Evolutionary conservation across 73 alveolate species (phyloP), one percentile per base, ranked within the genome.

Genomic region (Tetrahymena thermophila): DNA sequence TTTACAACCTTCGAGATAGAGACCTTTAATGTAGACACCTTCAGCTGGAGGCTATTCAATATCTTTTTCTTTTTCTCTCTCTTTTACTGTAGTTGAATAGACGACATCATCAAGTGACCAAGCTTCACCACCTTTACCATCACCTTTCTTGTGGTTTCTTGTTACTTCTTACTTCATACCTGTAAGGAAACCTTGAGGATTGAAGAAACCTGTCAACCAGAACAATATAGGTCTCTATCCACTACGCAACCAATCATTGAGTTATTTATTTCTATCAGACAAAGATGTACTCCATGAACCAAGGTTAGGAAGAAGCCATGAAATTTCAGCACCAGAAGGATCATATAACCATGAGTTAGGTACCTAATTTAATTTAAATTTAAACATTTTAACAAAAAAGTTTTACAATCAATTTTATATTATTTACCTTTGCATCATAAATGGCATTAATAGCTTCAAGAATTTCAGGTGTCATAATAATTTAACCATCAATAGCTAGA

Each of bases 401-500:
- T 50, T 14, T 19, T 19, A 50, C 5, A 14, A 50, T 21, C 4
- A 50, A 50, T n/a, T n/a, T n/a, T n/a, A 50, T 50, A 28, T 71
- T 23, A 13, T 25, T 71, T 56, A 97, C 99, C 95, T 98, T 97
- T 97, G 98, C 98, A 96, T 98, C 99, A 96, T 94, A 98, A 71
- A 98, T 98, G 34, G 99, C 96, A 96, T 98, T 98, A 43, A 98
- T 97, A 94, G 99, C 98, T 38, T 97, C 98, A 94, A 98, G 99
- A 94, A 99, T 98, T 96, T 99, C 99, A 56, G 99, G 99, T 9
- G 99, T 99, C 99, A 99, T 99, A 96, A 99, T 99, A 85, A 99
- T 99, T 44, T 99, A 94, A 94, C 99, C 99, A 96, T 99, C 99
- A 83, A 99, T 99, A 83, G 99, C 99, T 84, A 97, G 99, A 83